Base-by-base conservation (phyloP, 192 early-diverging fungal genomes). In the Linnemannia elongata region DNA sequence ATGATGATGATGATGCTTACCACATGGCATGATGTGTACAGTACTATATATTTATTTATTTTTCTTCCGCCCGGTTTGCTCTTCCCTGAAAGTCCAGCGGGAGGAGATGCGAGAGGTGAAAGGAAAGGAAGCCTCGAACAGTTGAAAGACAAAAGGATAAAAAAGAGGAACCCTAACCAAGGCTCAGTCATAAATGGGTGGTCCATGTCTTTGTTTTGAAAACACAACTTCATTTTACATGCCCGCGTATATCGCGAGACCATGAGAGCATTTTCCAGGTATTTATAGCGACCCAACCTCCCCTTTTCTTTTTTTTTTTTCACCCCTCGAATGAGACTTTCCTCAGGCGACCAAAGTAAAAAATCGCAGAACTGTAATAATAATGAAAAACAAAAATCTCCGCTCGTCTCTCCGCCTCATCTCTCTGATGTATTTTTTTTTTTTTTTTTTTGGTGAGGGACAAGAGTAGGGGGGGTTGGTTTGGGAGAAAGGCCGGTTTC, bases 321-420 rank as follows among this genome's bases (percentile, higher is more conserved):
- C n/a, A 27, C 27, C 30, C 60, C 10, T 33, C 30, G 12, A 15
- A 15, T 15, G n/a, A n/a, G 6, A 57, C 30, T 66, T 30, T 30
- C 8, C 30, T 66, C 60, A 66, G 27, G n/a, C 60, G 30, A 33
- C 30, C 4, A 30, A 17, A 20, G 18, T 2, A 45, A 45, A 45
- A 10, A 45, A 45, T 45, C 44, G 13, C 12, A 45, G 44, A 52
- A 20, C 49, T 52, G 20, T 52, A 52, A 52, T 52, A 33, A 66
- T 33, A 60, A 66, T 30, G 24, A 66, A 30, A 4, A 52, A 60
- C n/a, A n/a, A 66, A 66, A 66, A 30, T 66, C 60, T 66, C 60
- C 60, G 60, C 60, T 66, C 60, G 27, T 66, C 27, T 66, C 60
- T 66, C 60, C 60, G 60, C 60, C 44, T n/a, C n/a, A n/a, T n/a